phyloP scores from a whole-genome alignment of 192 early-diverging fungal genomes.

The Entomortierella chlamydospora region DNA sequence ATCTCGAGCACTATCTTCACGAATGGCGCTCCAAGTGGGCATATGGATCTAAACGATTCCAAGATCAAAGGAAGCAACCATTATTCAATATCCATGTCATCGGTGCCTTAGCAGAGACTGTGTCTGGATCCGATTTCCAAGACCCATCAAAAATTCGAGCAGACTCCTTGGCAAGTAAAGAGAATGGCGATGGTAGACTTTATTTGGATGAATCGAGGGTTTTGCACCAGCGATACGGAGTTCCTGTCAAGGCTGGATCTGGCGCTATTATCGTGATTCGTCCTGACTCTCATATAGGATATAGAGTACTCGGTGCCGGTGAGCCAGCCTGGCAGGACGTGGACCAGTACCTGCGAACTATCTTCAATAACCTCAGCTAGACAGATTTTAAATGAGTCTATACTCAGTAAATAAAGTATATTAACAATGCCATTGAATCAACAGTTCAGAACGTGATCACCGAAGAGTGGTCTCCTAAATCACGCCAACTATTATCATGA shows the following conservation, averaged over 20 bases:
- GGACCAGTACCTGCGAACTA: slow-evolving; percentile 23
- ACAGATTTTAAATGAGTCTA: too few relatives aligned
- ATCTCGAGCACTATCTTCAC: slow-evolving; percentile 19
- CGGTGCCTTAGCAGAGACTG: slow-evolving; percentile 17
- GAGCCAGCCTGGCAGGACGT: slow-evolving; percentile 43
- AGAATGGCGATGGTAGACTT: slow-evolving; percentile 16
- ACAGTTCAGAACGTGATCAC: too few relatives aligned
- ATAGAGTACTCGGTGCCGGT: slow-evolving; percentile 28
- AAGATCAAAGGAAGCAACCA: background rate
- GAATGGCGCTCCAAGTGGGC: slow-evolving; percentile 30
- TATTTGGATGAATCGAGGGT: slow-evolving; percentile 8
- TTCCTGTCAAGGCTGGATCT: slow-evolving; percentile 28
- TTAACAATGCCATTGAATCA: too few relatives aligned
- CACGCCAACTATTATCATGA: too few relatives aligned
- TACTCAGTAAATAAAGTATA: too few relatives aligned
- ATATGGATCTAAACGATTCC: slow-evolving; percentile 8
- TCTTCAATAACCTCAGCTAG: slow-evolving; percentile 3
- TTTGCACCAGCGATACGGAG: slow-evolving; percentile 36
- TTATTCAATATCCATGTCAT: slow-evolving; percentile 41
- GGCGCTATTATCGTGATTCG: slow-evolving; percentile 41
- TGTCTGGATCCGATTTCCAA: slow-evolving; percentile 11
- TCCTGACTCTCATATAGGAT: slow-evolving; percentile 47
- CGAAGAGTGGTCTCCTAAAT: too few relatives aligned
- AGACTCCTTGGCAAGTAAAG: slow-evolving; percentile 18
- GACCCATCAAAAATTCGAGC: slow-evolving; percentile 33